Evolutionary conservation across 225 moss, liverwort and hornwort genomes (phyloP), one percentile per base, ranked within the genome.

Genomic region (Antitrichia curtipendula): DNA sequence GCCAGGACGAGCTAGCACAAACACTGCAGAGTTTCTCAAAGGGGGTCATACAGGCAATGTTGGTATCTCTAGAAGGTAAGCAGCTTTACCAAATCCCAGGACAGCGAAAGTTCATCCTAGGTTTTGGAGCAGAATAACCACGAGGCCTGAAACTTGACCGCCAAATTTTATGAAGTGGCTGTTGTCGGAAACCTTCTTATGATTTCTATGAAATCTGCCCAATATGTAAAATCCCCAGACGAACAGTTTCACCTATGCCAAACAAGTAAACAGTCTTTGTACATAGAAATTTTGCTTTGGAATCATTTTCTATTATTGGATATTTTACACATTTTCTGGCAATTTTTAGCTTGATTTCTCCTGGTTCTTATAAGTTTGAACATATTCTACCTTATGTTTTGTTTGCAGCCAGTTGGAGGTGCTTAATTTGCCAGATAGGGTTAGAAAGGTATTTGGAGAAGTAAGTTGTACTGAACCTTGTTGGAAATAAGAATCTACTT

Each of bases 1-100:
- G 59, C 98, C 97, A 88, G 94, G 96, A 87, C 95, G 95, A 86
- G 91, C 92, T 88, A 91, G 90, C 69, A 88, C 92, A 78, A 94
- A 72, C 89, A 85, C 93, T 83, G 91, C 87, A 86, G 92, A 94
- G 70, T 83, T 90, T 78, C 86, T 89, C 70, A 85, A 90, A 58
- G 96, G 90, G 60, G 96, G 92, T 70, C 92, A 95, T 43, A 89
- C 91, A 47, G 92, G 95, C 74, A 97, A 93, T 93, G 94, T 94
- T 81, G 98, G 95, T 59, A 94, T 99, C 83, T 99, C 98, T 86
- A 96, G 97, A 92, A 97, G 98, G 98, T 99, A 82, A 82, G 84
- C 62, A 53, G 66, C 78, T 32, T 87, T 41, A 56, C 56, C 41
- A 41, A 89, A 74, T 59, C 23, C 38, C 63, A 80, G 49, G 62